phyloP scores from a whole-genome alignment of 768 basidiomycete genomes.

The Russula earlei region DNA sequence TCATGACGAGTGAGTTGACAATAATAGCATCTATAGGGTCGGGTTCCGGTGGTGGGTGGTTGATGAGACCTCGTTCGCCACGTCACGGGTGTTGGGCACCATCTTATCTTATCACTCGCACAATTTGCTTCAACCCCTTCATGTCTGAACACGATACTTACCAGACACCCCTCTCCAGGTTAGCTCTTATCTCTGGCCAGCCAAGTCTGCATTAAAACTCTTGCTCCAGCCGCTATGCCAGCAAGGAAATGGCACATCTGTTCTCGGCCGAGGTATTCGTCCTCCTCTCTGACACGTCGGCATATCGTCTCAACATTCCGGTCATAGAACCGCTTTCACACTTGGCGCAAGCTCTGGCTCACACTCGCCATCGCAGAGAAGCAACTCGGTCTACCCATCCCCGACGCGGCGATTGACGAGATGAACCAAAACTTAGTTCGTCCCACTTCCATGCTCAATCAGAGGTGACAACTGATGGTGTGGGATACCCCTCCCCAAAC shows the following conservation, averaged over 20 bases:
- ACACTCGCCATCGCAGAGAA: slow-evolving; percentile 95
- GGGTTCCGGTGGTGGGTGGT: background rate
- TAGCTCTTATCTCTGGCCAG: background rate
- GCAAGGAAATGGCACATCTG: slow-evolving; percentile 95
- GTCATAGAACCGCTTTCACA: slow-evolving; percentile 80
- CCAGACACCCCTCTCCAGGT: slow-evolving; percentile 17
- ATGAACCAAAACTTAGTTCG: slow-evolving; percentile 89
- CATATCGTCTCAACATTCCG: background rate
- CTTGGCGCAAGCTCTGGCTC: slow-evolving; percentile 94
- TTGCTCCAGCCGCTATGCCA: slow-evolving; percentile 91
- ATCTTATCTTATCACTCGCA: slow-evolving; percentile 4
- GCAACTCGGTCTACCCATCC: slow-evolving; percentile 83
- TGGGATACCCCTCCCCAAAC: background rate
- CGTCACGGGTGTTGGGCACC: slow-evolving; percentile 10
- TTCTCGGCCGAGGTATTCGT: slow-evolving; percentile 83
- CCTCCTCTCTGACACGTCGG: background rate
- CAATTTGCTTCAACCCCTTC: background rate
- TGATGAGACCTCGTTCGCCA: slow-evolving; percentile 6
- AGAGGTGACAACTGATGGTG: background rate
- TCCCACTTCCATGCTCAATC: slow-evolving; percentile 1
- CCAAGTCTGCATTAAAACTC: background rate
- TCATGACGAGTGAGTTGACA: slow-evolving; percentile 11
- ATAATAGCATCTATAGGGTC: slow-evolving; percentile 4
- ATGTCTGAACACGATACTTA: slow-evolving; percentile 13
- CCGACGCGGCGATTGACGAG: slow-evolving; percentile 85